A percentile compares a stretch with the other conserved stretches of the same genome.
These are phyloP conservation scores for Rhynchospora pubera DNA, from an alignment of 176 grass and related monocot species.

Conservation along the genomic window DNA sequence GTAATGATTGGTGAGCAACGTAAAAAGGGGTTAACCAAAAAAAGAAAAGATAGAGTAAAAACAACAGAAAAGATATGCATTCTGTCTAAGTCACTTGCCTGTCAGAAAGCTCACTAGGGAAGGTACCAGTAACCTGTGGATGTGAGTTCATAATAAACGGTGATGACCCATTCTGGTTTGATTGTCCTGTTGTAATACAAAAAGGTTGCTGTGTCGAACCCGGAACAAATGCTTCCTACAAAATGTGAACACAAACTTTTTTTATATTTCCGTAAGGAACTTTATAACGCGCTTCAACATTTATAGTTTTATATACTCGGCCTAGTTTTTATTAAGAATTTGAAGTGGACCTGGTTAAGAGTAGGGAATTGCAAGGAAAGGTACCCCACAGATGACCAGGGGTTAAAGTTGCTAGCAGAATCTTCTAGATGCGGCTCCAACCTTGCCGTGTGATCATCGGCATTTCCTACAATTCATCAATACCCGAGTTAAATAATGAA, in stretches of 20 bases:
- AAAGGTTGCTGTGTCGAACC: slow-evolving; percentile 3
- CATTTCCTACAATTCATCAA: slow-evolving; percentile 8
- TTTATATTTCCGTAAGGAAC: background rate
- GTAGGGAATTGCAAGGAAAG: slow-evolving; percentile 23
- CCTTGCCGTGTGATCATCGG: background rate
- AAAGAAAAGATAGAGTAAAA: background rate
- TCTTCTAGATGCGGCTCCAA: slow-evolving; percentile 18
- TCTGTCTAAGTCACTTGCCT: background rate
- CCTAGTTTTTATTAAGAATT: background rate
- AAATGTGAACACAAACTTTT: background rate
- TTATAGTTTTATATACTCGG: background rate
- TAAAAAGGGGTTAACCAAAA: background rate
- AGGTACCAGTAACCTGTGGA: background rate
- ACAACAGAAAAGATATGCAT: background rate
- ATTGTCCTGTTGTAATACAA: slow-evolving; percentile 7
- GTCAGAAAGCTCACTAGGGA: slow-evolving; percentile 8
- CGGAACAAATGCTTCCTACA: background rate
- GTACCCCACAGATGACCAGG: slow-evolving; percentile 25
- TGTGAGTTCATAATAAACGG: slow-evolving; percentile 5
- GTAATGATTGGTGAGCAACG: background rate
- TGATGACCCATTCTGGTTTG: background rate
- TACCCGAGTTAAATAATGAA: background rate
- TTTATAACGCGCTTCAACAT: background rate
- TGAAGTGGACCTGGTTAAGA: background rate
- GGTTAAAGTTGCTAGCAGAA: slow-evolving; percentile 18